Evolutionary conservation across 495 filamentous ascomycete species (phyloP).

Genomic region (Hypoxylon fragiforme): DNA sequence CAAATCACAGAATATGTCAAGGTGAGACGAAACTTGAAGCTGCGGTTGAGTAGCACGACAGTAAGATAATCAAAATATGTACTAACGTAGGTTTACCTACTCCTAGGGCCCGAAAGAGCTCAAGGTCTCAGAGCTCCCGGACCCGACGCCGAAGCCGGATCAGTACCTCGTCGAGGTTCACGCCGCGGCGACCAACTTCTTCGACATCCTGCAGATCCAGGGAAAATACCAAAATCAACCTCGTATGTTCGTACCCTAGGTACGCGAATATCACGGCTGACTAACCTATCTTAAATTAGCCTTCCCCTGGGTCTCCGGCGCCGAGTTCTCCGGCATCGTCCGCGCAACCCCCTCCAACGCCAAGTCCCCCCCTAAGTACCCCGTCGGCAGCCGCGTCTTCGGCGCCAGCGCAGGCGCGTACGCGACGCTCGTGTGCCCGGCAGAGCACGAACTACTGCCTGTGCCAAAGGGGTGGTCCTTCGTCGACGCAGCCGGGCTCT

Average conservation of each 20-base stretch:
- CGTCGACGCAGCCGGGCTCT: slow-evolving; percentile 82
- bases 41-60: too few species aligned
- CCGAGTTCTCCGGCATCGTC: slow-evolving; percentile 83
- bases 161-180: slow-evolving; percentile 90
- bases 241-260: too few species aligned
- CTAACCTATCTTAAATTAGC: slow-evolving; percentile 52
- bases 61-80: not conserved
- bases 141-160: slow-evolving; percentile 65
- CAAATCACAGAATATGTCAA: slow-evolving; percentile 83
- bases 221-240: slow-evolving; percentile 72
- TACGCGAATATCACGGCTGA: not conserved
- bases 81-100: not conserved
- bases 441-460: slow-evolving; percentile 67
- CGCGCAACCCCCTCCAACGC: slow-evolving; percentile 60
- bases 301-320: slow-evolving; percentile 85
- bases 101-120: slow-evolving; percentile 76
- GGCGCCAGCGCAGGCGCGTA: slow-evolving; percentile 86
- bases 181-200: slow-evolving; percentile 91
- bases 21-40: slow-evolving; percentile 48
- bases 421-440: slow-evolving; percentile 70
- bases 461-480: slow-evolving; percentile 82
- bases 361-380: slow-evolving; percentile 55
- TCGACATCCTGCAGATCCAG: slow-evolving; percentile 87
- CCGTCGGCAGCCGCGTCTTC: slow-evolving; percentile 80
- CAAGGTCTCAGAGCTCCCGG: slow-evolving; percentile 69